These are phyloP conservation scores for Platismatia glauca DNA, from an alignment of 495 filamentous ascomycete genomes.

Conservation along the genomic window DNA sequence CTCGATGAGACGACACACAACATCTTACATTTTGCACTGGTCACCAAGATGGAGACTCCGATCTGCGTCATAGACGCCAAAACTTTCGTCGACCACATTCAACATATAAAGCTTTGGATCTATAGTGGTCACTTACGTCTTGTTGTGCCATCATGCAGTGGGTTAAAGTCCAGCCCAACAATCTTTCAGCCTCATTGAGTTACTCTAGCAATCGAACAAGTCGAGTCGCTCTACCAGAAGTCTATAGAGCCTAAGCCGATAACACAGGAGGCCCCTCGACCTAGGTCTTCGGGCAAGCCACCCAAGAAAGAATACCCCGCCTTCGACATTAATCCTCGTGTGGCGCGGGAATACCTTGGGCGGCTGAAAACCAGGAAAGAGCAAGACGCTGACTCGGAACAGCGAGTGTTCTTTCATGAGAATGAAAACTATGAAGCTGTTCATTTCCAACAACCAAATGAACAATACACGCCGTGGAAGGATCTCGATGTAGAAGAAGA, in stretches of 20 bases:
- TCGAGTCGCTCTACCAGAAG: constrained; percentile 31
- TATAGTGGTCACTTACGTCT: constrained; percentile 54
- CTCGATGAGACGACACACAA: constrained; percentile 19
- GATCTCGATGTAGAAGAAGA: constrained; percentile 21
- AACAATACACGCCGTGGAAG: constrained; percentile 25
- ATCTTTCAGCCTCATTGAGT: constrained; percentile 16
- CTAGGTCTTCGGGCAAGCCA: constrained; percentile 18
- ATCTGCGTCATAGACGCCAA: constrained; percentile 70
- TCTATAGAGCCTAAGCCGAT: constrained; percentile 19
- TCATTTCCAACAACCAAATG: constrained; percentile 17
- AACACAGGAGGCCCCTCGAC: constrained; percentile 19
- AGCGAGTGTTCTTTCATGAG: constrained; percentile 14
- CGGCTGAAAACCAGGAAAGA: constrained; percentile 19
- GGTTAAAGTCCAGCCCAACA: constrained; percentile 21
- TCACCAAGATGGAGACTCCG: constrained; percentile 19
- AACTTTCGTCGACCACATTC: constrained; percentile 59
- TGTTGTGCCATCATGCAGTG: constrained; percentile 62
- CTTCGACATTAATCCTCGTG: constrained; percentile 24
- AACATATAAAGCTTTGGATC: constrained; percentile 61
- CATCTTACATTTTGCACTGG: constrained; percentile 9
- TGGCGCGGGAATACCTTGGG: constrained; percentile 21
- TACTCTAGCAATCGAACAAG: constrained; percentile 45
- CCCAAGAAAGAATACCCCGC: constrained; percentile 20
- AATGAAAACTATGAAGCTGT: constrained; percentile 19
- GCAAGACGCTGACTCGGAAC: constrained; percentile 10